Conservation (phyloP, 352 stramenopile species). For the Thalassiosira mediterranea region DNA sequence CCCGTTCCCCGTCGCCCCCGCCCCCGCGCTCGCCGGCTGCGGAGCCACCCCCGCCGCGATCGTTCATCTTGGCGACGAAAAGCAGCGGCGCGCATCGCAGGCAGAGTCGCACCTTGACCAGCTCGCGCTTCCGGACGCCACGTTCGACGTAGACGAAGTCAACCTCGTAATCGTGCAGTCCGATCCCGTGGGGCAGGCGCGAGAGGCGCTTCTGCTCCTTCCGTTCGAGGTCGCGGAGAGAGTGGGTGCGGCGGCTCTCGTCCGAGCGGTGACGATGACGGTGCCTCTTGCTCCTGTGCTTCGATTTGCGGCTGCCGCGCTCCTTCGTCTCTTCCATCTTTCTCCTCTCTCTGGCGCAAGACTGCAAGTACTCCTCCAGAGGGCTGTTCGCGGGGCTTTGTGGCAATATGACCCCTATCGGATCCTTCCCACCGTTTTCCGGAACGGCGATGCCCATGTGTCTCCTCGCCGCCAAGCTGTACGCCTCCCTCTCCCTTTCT, state of each 20-base stretch:
- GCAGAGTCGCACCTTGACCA: constrained; percentile 73
- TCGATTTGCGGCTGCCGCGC: not conserved
- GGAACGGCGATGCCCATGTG: constrained; percentile 25
- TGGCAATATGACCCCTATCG: constrained; percentile 24
- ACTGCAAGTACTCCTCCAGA: constrained; percentile 23
- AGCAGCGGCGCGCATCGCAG: constrained; percentile 59
- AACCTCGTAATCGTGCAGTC: constrained; percentile 65
- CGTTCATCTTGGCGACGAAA: constrained; percentile 22
- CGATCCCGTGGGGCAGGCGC: constrained; percentile 29
- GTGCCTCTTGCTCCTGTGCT: constrained; percentile 7
- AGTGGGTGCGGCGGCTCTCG: no score
- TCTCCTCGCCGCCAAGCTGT: constrained; percentile 1
- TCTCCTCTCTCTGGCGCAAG: not conserved
- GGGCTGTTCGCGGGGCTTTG: not conserved
- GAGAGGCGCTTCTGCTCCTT: constrained; percentile 31
- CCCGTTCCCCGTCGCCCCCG: no score
- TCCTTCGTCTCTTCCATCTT: constrained; percentile 5
- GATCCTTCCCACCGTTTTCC: constrained; percentile 32
- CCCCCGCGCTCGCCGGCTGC: no score
- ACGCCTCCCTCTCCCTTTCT: constrained; percentile 9
- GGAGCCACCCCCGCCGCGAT: no score
- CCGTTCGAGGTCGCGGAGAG: constrained; percentile 8
- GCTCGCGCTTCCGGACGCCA: constrained; percentile 54
- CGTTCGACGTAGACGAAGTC: constrained; percentile 69
- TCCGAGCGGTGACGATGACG: not conserved